phyloP scores from a whole-genome alignment of 2,329 filamentous ascomycete species.

The Penicillium nordicum region DNA sequence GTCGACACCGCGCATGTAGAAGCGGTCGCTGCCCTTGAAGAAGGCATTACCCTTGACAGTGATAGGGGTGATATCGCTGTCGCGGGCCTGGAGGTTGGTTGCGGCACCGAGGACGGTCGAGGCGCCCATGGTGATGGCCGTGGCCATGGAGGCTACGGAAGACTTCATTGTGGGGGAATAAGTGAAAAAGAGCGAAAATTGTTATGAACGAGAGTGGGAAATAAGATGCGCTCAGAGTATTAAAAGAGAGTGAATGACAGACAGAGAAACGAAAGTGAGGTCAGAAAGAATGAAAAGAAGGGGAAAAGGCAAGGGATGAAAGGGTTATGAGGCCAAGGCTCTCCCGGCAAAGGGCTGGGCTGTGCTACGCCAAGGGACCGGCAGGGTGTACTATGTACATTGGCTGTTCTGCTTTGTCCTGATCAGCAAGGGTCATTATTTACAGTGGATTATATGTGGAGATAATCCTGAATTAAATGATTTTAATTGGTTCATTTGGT shows the following conservation, averaged over 20 bases:
- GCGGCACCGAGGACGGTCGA: conserved; percentile 46
- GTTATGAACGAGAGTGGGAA: conserved; percentile 14
- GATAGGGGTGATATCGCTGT: conserved; percentile 50
- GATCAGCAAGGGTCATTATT: conserved; percentile 13
- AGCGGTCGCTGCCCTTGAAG: conserved; percentile 59
- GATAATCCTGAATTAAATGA: background rate
- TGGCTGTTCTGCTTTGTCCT: conserved; percentile 1
- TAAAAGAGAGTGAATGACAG: conserved; percentile 24
- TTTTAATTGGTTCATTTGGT: background rate
- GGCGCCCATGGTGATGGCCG: conserved; percentile 47
- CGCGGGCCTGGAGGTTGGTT: conserved; percentile 39
- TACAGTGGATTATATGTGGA: conserved; percentile 3
- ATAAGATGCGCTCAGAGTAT: conserved; percentile 5
- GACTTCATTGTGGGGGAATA: conserved; percentile 51
- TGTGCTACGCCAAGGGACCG: conserved; percentile 7
- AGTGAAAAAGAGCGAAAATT: conserved; percentile 10
- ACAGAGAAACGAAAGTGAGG: conserved; percentile 9
- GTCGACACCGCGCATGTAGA: conserved; percentile 55
- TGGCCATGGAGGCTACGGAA: conserved; percentile 44
- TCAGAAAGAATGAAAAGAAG: conserved; percentile 20
- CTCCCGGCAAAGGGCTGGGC: conserved; percentile 1
- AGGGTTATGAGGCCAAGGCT: conserved; percentile 1
- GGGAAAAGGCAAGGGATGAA: conserved; percentile 21
- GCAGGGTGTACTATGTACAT: background rate
- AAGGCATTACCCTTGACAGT: conserved; percentile 65